These are phyloP conservation scores for Begonia masoniana DNA, from an alignment of 306 rosid species.

Conservation along the genomic window DNA sequence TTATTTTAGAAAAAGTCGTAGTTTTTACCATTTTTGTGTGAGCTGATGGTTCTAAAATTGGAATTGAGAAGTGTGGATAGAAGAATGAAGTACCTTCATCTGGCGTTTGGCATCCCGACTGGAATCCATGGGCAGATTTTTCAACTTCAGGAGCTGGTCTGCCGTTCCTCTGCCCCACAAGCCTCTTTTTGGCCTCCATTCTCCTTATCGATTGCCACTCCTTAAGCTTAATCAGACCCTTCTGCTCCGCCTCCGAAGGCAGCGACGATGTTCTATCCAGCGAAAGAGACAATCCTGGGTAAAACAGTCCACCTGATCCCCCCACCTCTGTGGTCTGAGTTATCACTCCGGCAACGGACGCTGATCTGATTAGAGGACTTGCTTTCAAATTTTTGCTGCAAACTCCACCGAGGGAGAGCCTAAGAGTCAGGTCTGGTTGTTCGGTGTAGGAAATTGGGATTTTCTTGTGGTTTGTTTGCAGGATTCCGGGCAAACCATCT, in stretches of 20 bases:
- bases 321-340: slow-evolving; percentile 3
- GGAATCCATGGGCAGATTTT: not conserved
- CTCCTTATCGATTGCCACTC: slow-evolving; percentile 17
- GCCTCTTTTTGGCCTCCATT: slow-evolving; percentile 17
- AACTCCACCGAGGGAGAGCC: slow-evolving; percentile 26
- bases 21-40: too few species aligned
- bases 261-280: slow-evolving; percentile 21
- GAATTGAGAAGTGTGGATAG: too few species aligned
- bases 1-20: too few species aligned
- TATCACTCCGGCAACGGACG: slow-evolving; percentile 14
- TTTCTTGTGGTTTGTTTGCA: not conserved
- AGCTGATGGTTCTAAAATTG: too few species aligned
- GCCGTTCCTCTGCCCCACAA: slow-evolving; percentile 16
- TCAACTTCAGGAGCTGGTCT: slow-evolving; percentile 12
- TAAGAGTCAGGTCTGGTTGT: slow-evolving; percentile 21
- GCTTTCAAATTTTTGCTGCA: slow-evolving; percentile 5
- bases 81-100: too few species aligned
- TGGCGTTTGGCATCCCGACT: too few species aligned
- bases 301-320: slow-evolving; percentile 1
- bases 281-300: slow-evolving; percentile 11
- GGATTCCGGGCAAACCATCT: slow-evolving; percentile 7
- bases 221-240: slow-evolving; percentile 9
- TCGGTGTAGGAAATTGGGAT: slow-evolving; percentile 4
- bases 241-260: slow-evolving; percentile 12
- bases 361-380: slow-evolving; percentile 10